These are phyloP conservation scores for Dujonia santamariae DNA, from an alignment of 1,139 yeast species.

Conservation along the genomic window DNA sequence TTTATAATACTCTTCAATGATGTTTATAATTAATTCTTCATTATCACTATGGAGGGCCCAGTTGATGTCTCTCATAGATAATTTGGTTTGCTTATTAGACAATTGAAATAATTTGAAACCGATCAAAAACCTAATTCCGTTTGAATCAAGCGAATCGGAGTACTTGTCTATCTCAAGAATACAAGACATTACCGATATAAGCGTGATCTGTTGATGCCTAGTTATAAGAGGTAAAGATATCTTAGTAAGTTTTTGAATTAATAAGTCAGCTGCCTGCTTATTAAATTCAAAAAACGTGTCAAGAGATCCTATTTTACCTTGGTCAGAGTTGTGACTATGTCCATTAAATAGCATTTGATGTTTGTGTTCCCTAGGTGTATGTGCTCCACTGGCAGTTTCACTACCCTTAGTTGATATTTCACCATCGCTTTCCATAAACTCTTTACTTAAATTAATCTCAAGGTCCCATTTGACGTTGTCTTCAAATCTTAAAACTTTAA, in stretches of 20 bases:
- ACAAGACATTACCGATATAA: constrained; percentile 66
- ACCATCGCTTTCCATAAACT: constrained; percentile 14
- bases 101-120: constrained; percentile 69
- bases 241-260: constrained; percentile 60
- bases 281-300: constrained; percentile 42
- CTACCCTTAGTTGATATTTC: neutral
- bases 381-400: neutral
- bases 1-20: constrained; percentile 48
- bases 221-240: constrained; percentile 76
- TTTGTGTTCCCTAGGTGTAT: too few species aligned
- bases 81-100: constrained; percentile 35
- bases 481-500: constrained; percentile 45
- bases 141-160: constrained; percentile 56
- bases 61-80: constrained; percentile 76
- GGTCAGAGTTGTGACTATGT: neutral
- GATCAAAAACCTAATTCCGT: constrained; percentile 68
- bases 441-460: constrained; percentile 23
- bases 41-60: constrained; percentile 89
- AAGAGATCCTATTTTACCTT: constrained; percentile 13
- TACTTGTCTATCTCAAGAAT: constrained; percentile 51
- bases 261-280: constrained; percentile 41
- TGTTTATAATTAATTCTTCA: constrained; percentile 59
- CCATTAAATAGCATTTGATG: too few species aligned
- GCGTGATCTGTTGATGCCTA: constrained; percentile 86
- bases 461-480: constrained; percentile 34